phyloP scores from a whole-genome alignment of 2,329 filamentous ascomycete genomes.

The Diaporthe batatas region DNA sequence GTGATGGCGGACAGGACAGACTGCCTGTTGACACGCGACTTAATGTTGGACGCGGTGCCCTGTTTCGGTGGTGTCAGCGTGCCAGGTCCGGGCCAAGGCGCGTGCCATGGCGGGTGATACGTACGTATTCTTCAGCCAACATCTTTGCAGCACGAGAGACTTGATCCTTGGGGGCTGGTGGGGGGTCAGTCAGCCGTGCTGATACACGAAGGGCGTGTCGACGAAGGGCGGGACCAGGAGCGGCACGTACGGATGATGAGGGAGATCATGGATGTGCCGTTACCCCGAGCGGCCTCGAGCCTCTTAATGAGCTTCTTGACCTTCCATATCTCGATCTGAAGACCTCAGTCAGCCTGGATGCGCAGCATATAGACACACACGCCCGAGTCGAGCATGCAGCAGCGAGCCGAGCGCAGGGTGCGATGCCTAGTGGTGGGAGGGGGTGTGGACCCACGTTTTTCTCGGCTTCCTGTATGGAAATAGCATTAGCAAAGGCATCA shows the following conservation, averaged over 20 bases:
- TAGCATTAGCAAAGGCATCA: constrained; percentile 29
- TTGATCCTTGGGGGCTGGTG: constrained; percentile 93
- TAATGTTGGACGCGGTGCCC: constrained; percentile 99
- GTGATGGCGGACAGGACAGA: constrained; percentile 98
- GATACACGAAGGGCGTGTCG: constrained; percentile 40
- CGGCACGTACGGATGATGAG: constrained; percentile 91
- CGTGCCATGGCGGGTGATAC: constrained; percentile 51
- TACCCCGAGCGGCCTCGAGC: constrained; percentile 95
- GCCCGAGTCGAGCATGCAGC: neutral
- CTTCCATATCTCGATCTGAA: constrained; percentile 87
- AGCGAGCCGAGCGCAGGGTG: neutral
- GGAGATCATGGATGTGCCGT: constrained; percentile 99
- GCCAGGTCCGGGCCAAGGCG: constrained; percentile 41
- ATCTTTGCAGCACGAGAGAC: constrained; percentile 97
- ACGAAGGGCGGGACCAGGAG: constrained; percentile 52
- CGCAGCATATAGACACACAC: constrained; percentile 27
- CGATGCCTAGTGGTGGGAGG: neutral
- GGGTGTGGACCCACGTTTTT: constrained; percentile 79
- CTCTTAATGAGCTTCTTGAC: constrained; percentile 99
- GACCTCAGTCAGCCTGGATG: constrained; percentile 45
- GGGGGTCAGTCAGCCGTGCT: constrained; percentile 46
- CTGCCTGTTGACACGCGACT: constrained; percentile 98
- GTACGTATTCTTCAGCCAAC: constrained; percentile 99
- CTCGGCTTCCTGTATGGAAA: constrained; percentile 79
- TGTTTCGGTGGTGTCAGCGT: constrained; percentile 52